phyloP scores from a whole-genome alignment of 2,329 filamentous ascomycete genomes.

The Fusarium sp. region DNA sequence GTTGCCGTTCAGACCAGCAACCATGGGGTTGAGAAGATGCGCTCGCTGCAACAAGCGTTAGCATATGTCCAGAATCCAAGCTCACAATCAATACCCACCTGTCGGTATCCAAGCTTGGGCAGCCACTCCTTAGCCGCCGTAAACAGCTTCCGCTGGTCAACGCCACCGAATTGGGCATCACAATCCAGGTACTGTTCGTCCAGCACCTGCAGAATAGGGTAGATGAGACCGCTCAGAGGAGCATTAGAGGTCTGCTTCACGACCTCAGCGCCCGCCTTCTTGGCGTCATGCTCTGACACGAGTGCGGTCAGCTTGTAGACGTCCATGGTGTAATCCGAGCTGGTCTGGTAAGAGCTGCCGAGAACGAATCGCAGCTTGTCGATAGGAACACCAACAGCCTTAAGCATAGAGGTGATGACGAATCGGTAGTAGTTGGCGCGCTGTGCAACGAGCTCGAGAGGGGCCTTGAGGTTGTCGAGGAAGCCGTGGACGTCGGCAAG shows the following conservation, averaged over 20 bases:
- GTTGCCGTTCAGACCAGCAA: constrained; percentile 80
- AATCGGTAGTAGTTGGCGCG: constrained; percentile 84
- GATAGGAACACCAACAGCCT: constrained; percentile 79
- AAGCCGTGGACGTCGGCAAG: constrained; percentile 79
- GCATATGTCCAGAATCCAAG: not conserved
- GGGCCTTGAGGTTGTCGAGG: constrained; percentile 84
- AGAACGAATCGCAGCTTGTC: constrained; percentile 83
- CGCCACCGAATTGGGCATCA: constrained; percentile 84
- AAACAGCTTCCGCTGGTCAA: constrained; percentile 91
- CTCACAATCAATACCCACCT: constrained; percentile 49
- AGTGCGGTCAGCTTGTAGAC: constrained; percentile 76
- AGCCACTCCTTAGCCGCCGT: constrained; percentile 83
- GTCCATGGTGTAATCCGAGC: constrained; percentile 82
- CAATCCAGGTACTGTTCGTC: constrained; percentile 90
- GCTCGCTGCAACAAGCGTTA: constrained; percentile 45
- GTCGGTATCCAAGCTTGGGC: constrained; percentile 83
- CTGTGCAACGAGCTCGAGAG: constrained; percentile 83
- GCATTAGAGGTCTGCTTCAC: constrained; percentile 90
- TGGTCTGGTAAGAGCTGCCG: constrained; percentile 82
- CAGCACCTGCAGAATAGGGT: constrained; percentile 74
- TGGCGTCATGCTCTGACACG: constrained; percentile 79
- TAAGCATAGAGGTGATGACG: constrained; percentile 75
- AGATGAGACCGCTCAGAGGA: constrained; percentile 62
- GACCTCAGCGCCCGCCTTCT: constrained; percentile 90
- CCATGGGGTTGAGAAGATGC: constrained; percentile 72